Percentiles rank a stretch among this genome's conserved stretches.
Conservation (phyloP, 1,284 basidiomycete genomes). For the Leucoagaricus sp. region DNA sequence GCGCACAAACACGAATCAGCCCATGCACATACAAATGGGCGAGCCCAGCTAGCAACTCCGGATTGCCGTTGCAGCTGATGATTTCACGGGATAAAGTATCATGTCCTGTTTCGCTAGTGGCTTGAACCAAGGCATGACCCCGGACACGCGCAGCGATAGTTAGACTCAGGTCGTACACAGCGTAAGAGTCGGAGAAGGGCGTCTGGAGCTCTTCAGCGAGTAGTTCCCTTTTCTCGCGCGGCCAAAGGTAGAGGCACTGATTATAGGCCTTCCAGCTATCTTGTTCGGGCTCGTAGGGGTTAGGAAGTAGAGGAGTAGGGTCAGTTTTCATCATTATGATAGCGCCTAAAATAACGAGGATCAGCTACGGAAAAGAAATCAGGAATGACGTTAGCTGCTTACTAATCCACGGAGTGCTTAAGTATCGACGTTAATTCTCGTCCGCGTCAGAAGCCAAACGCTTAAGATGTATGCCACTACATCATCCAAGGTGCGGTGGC, state of each 20-base stretch:
- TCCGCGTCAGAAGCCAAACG: not conserved
- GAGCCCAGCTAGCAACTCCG: constrained; percentile 15
- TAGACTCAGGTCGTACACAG: too few relatives aligned
- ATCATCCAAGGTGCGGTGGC: constrained; percentile 13
- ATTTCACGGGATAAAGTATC: not conserved
- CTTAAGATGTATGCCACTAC: constrained; percentile 13
- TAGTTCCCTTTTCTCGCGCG: too few relatives aligned
- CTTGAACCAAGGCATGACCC: constrained; percentile 13
- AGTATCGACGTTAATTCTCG: not conserved
- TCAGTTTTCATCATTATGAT: too few relatives aligned
- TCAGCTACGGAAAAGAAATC: too few relatives aligned
- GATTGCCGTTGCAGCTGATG: not conserved
- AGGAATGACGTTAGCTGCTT: not conserved
- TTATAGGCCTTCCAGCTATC: too few relatives aligned
- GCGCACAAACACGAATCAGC: constrained; percentile 17
- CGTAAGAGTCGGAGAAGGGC: too few relatives aligned
- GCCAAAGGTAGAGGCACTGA: too few relatives aligned
- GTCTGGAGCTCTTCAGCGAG: too few relatives aligned
- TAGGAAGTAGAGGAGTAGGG: too few relatives aligned
- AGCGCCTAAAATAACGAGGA: too few relatives aligned
- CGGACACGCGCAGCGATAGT: constrained; percentile 8
- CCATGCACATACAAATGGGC: constrained; percentile 18
- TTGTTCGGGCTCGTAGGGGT: too few relatives aligned
- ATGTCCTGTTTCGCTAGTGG: constrained; percentile 6
- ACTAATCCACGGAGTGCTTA: too few relatives aligned